phyloP scores from a whole-genome alignment of 371 early-diverging fungal species.

The Coemansia sp. region DNA sequence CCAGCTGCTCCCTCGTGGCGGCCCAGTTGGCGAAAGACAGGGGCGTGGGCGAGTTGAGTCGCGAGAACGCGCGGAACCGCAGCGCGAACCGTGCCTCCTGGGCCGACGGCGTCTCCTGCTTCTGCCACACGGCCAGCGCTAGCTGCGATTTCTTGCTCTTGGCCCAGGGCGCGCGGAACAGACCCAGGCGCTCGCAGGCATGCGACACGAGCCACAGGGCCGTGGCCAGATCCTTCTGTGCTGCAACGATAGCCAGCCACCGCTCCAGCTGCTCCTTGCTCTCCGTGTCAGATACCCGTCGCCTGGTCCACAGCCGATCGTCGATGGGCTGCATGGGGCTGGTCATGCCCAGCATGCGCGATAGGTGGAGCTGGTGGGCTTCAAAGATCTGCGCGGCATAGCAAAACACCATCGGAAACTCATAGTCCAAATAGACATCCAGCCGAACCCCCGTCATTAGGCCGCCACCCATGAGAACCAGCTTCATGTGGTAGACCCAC shows the following conservation, averaged over 20 bases:
- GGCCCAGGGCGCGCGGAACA: constrained; percentile 33
- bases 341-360: constrained; percentile 1
- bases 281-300: no score
- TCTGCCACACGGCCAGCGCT: background rate
- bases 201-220: constrained; percentile 38
- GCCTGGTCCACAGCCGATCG: no score
- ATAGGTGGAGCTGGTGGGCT: constrained; percentile 29
- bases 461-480: constrained; percentile 61
- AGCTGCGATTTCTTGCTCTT: background rate
- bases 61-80: constrained; percentile 31
- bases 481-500: constrained; percentile 72
- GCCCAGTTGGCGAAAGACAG: constrained; percentile 25
- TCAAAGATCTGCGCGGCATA: constrained; percentile 49
- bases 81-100: constrained; percentile 29
- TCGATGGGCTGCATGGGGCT: background rate
- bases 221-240: constrained; percentile 32
- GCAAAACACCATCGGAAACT: constrained; percentile 68
- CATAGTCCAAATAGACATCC: constrained; percentile 67
- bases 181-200: constrained; percentile 20
- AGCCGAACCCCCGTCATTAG: constrained; percentile 70
- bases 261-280: constrained; percentile 3
- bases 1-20: constrained; percentile 26
- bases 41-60: constrained; percentile 34
- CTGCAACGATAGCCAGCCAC: constrained; percentile 8
- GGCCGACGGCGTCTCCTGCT: constrained; percentile 14